Evolutionary conservation across 169 alveolate species (phyloP).

Genomic region (Plasmodium relictum): DNA sequence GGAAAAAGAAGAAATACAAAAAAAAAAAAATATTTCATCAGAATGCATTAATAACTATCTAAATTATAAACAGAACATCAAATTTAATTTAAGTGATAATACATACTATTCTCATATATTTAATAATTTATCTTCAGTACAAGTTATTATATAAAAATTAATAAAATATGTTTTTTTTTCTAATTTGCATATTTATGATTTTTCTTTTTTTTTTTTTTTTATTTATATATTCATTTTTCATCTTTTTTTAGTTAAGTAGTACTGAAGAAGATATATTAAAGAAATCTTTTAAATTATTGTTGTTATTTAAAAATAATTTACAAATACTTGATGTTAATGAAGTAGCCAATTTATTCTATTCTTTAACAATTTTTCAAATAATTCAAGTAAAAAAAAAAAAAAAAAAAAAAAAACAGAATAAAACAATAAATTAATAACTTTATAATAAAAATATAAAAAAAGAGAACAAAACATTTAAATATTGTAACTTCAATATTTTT

Average conservation of each 20-base stretch:
- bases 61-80: constrained; percentile 12
- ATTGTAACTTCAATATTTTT: neutral
- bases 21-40: neutral
- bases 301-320: constrained; percentile 1
- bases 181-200: neutral
- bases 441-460: too few species aligned
- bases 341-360: constrained; percentile 45
- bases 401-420: neutral
- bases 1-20: too few species aligned
- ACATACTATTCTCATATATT: constrained; percentile 57
- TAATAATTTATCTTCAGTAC: constrained; percentile 29
- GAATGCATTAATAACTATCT: constrained; percentile 23
- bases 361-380: constrained; percentile 35
- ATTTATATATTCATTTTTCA: neutral
- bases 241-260: constrained; percentile 15
- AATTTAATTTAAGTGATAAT: constrained; percentile 33
- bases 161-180: neutral
- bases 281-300: constrained; percentile 5
- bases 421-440: neutral
- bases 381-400: constrained; percentile 16
- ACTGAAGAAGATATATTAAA: constrained; percentile 35
- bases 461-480: neutral
- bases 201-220: neutral
- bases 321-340: constrained; percentile 36
- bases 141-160: constrained; percentile 12